These are phyloP conservation scores for Thielaviopsis ethacetica DNA, from an alignment of 2,329 filamentous ascomycete genomes.

Conservation along the genomic window DNA sequence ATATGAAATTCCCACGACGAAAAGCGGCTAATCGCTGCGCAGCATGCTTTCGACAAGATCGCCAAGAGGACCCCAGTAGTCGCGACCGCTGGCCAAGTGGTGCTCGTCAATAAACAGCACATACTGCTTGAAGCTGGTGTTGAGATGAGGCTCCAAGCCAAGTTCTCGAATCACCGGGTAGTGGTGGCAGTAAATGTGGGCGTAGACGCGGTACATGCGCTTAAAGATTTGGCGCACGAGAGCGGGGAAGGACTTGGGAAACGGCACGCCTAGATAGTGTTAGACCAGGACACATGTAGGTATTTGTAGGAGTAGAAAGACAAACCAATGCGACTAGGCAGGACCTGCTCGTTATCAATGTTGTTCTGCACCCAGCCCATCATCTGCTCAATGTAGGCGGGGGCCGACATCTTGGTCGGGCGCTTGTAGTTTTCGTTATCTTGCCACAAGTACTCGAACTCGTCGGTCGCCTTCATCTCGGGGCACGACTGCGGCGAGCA, in stretches of 20 bases:
- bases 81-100: slow-evolving; percentile 75
- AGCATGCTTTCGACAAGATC: slow-evolving; percentile 97
- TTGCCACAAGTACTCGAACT: slow-evolving; percentile 99
- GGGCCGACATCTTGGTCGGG: slow-evolving; percentile 94
- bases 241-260: slow-evolving; percentile 78
- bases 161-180: slow-evolving; percentile 93
- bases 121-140: slow-evolving; percentile 99
- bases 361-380: slow-evolving; percentile 94
- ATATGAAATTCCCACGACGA: not conserved
- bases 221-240: slow-evolving; percentile 96
- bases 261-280: slow-evolving; percentile 54
- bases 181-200: slow-evolving; percentile 99
- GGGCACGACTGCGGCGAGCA: slow-evolving; percentile 94
- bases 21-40: slow-evolving; percentile 54
- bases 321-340: slow-evolving; percentile 79
- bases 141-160: slow-evolving; percentile 89
- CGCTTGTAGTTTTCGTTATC: slow-evolving; percentile 86
- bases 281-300: not conserved
- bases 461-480: slow-evolving; percentile 99
- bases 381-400: slow-evolving; percentile 92
- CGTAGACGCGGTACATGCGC: slow-evolving; percentile 94
- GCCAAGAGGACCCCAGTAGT: slow-evolving; percentile 91
- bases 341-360: slow-evolving; percentile 88
- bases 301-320: not conserved
- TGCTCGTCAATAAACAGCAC: slow-evolving; percentile 98